Evolutionary conservation across 1,139 yeast species (phyloP), one percentile per base, ranked within the genome.

Genomic region (Debaryomyces robertsiae): DNA sequence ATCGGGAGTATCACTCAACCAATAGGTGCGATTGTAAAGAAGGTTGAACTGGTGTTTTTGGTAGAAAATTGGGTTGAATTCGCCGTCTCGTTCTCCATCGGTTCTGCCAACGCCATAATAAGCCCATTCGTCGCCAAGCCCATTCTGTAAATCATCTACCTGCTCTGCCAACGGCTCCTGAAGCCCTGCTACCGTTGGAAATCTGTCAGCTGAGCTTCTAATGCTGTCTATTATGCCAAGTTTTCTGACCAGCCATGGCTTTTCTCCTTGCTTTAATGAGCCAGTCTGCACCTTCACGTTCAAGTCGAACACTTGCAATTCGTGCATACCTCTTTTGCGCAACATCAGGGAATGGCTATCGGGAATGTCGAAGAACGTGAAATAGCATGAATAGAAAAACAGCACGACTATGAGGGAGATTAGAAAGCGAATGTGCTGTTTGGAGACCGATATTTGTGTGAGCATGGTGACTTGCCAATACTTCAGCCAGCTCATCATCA

Each of bases 121-220:
- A 1, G 57, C 45, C 79, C 79, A 75, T 6, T 54, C 53, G 34
- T 54, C 52, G 40, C 65, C 67, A 38, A 71, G 58, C 4, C 57
- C 55, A 3, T 47, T 48, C 27, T 76, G 43, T 3, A 80, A 61
- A 49, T 79, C 84, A 13, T 58, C 51, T 30, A 80, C 56, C 52
- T 79, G 84, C 47, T 74, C 62, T 49, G 70, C 65, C 39, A 77
- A 60, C 15, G 75, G 83, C 51, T 79, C 84, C 51, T 79, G 84
- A 27, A 79, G 61, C 36, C 80, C 73, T 5, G 79, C 77, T 3
- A 63, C 57, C 40, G 59, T 68, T 39, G 66, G 69, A 9, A 25
- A 25, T 25, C 10, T 10, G 32, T 53, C 49, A 7, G 66, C 62
- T 6, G 50, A 46, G 11, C 55, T 51, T 5, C 75, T 64, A 44